These are phyloP conservation scores for Marasmius oreades DNA, from an alignment of 1,284 basidiomycete species.

Conservation along the genomic window DNA sequence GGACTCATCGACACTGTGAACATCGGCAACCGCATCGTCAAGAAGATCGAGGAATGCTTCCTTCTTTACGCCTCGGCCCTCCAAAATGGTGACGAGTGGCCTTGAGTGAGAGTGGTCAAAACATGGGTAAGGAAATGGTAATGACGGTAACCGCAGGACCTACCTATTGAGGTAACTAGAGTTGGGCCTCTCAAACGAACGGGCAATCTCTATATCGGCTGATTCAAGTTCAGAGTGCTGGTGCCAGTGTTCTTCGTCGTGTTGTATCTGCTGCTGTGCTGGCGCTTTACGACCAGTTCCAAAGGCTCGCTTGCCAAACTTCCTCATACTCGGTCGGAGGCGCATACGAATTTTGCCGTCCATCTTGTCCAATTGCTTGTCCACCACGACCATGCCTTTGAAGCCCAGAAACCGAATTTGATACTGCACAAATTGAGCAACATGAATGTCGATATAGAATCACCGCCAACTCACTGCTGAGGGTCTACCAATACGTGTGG, in stretches of 20 bases:
- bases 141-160: slow-evolving; percentile 6
- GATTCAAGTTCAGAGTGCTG: slow-evolving; percentile 32
- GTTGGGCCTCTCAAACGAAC: slow-evolving; percentile 53
- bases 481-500: slow-evolving; percentile 38
- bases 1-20: slow-evolving; percentile 53
- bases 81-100: slow-evolving; percentile 67
- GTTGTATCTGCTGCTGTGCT: no score
- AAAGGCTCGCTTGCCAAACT: slow-evolving; percentile 60
- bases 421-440: slow-evolving; percentile 38
- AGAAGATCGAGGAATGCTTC: slow-evolving; percentile 58
- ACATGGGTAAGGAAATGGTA: not conserved
- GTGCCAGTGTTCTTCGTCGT: no score
- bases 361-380: slow-evolving; percentile 43
- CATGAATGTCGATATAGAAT: not conserved
- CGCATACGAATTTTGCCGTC: slow-evolving; percentile 48
- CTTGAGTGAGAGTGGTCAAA: slow-evolving; percentile 27
- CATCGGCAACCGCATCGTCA: slow-evolving; percentile 44
- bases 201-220: slow-evolving; percentile 67
- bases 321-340: slow-evolving; percentile 69
- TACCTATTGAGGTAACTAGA: slow-evolving; percentile 64
- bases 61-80: slow-evolving; percentile 55
- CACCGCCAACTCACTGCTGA: slow-evolving; percentile 46
- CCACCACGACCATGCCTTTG: slow-evolving; percentile 73
- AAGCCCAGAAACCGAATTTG: slow-evolving; percentile 77
- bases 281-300: no score